Evolutionary conservation across 2,329 filamentous ascomycete species (phyloP).

Genomic region (Teratosphaeria pseudoeucalypti): DNA sequence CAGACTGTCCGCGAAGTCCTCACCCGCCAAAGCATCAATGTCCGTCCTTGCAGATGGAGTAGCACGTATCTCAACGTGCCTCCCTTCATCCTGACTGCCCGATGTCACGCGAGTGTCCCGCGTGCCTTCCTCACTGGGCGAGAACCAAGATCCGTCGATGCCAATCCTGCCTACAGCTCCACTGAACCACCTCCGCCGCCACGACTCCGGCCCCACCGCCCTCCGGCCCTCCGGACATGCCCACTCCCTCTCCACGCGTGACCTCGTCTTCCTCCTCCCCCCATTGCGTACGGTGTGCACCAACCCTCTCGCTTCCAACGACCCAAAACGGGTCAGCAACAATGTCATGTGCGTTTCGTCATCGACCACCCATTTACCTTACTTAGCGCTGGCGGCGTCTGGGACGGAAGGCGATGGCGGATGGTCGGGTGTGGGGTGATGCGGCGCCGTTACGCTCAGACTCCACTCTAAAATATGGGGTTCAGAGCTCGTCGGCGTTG

Average conservation of each 20-base stretch:
- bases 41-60: background rate
- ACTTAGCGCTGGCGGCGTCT: background rate
- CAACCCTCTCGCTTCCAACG: constrained; percentile 4
- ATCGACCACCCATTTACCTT: background rate
- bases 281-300: background rate
- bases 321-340: constrained; percentile 15
- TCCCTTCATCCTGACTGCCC: background rate
- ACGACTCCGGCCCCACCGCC: background rate
- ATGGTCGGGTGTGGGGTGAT: background rate
- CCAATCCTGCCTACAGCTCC: background rate
- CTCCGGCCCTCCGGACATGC: background rate
- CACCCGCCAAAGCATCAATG: background rate
- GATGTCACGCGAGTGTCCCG: background rate
- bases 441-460: background rate
- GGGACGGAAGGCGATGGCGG: background rate
- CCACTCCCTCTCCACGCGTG: background rate
- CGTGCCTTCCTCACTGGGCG: background rate
- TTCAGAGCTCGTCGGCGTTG: background rate
- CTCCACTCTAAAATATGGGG: background rate
- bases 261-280: background rate
- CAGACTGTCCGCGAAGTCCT: background rate
- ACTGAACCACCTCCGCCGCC: background rate
- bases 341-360: constrained; percentile 12
- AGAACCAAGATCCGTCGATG: background rate
- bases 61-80: background rate